phyloP scores from a whole-genome alignment of 805 yeast genomes.

The Naumovozyma dairenensis region DNA sequence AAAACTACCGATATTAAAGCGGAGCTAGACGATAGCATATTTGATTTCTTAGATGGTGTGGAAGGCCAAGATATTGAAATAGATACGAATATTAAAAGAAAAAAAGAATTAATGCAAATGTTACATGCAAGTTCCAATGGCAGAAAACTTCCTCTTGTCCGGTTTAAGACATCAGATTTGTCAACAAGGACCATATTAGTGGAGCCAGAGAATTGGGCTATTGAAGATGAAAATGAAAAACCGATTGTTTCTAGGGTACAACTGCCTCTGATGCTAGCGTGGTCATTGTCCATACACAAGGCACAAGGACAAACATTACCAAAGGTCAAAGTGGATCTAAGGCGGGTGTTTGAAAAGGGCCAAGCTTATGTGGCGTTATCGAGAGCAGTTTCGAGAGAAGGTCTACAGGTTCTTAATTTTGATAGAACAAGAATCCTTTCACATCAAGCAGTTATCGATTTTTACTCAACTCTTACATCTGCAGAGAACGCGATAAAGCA shows the following conservation, averaged over 20 bases:
- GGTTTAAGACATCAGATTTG: constrained; percentile 64
- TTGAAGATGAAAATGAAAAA: constrained; percentile 63
- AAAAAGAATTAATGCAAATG: constrained; percentile 35
- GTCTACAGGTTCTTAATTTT: constrained; percentile 75
- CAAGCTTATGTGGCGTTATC: constrained; percentile 95
- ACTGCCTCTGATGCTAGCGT: constrained; percentile 82
- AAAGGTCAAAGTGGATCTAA: constrained; percentile 66
- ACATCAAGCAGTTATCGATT: constrained; percentile 58
- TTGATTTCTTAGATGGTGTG: constrained; percentile 35
- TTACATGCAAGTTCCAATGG: constrained; percentile 37
- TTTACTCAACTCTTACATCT: constrained; percentile 44
- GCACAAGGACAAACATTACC: constrained; percentile 89
- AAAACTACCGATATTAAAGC: constrained; percentile 7
- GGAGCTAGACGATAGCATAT: constrained; percentile 37
- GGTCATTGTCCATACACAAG: constrained; percentile 94
- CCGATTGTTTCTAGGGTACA: constrained; percentile 68
- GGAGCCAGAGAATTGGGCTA: constrained; percentile 71
- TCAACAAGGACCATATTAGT: constrained; percentile 66
- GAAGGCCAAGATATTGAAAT: constrained; percentile 21
- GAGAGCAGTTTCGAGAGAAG: constrained; percentile 75
- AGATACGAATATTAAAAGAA: constrained; percentile 34
- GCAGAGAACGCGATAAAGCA: constrained; percentile 23
- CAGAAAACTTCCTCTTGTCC: constrained; percentile 61
- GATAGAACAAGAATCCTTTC: constrained; percentile 53
- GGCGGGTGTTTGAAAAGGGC: constrained; percentile 74